These are phyloP conservation scores for Macrophomina pseudophaseolina DNA, from an alignment of 2,329 filamentous ascomycete species.

Conservation along the genomic window DNA sequence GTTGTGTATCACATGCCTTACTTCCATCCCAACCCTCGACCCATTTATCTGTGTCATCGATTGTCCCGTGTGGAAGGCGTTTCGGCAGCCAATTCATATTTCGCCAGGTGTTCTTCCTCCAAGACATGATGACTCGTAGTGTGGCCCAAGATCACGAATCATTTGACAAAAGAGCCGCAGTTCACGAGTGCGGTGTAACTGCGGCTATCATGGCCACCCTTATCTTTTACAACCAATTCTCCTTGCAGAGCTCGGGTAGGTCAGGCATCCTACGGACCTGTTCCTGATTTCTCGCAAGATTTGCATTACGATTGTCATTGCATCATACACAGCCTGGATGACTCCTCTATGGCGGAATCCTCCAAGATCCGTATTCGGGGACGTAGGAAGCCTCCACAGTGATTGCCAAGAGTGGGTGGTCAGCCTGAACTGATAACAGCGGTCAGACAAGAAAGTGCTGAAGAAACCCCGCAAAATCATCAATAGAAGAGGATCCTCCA, in stretches of 20 bases:
- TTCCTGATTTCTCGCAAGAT: not conserved
- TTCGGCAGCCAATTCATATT: no score
- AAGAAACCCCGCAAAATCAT: not conserved
- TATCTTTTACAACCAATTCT: no score
- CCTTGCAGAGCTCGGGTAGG: not conserved
- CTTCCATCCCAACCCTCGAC: no score
- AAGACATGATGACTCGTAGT: no score
- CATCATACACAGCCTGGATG: not conserved
- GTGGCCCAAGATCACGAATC: not conserved
- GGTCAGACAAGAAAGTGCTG: not conserved
- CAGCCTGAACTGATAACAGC: slow-evolving; percentile 6
- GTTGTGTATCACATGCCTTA: not conserved
- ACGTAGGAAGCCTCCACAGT: not conserved
- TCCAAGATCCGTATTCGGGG: not conserved
- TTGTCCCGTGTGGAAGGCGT: no score
- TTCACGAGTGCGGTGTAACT: no score
- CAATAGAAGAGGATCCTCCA: not conserved
- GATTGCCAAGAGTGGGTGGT: slow-evolving; percentile 10
- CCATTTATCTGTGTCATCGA: no score
- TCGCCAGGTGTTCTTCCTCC: no score
- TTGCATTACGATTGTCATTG: not conserved
- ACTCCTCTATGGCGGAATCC: not conserved
- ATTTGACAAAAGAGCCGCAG: not conserved
- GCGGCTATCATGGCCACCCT: not conserved
- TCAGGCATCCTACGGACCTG: not conserved